Evolutionary conservation across 139 green algal species (phyloP).

Genomic region (Desmodesmus armatus): DNA sequence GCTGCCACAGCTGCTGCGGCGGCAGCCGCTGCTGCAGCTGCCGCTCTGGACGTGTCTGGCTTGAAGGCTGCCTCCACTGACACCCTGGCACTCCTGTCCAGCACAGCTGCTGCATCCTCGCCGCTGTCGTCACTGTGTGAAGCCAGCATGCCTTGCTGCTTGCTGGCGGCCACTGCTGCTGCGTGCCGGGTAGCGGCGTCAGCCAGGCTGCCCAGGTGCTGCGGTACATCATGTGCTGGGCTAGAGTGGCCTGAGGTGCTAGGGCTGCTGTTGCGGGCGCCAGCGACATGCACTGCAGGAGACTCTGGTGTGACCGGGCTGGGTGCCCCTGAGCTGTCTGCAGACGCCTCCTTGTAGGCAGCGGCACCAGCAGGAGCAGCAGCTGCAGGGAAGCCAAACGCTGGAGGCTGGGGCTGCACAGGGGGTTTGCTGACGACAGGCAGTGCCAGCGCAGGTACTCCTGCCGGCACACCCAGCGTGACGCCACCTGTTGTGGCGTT

Average conservation of each 20-base stretch:
- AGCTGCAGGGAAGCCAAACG: too few relatives aligned
- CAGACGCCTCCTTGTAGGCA: background rate
- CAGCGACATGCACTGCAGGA: background rate
- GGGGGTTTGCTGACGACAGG: background rate
- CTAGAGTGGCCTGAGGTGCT: background rate
- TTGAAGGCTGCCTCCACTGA: too few relatives aligned
- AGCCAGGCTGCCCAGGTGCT: background rate
- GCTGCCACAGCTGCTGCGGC: background rate
- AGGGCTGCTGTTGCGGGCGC: background rate
- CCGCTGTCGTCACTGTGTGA: too few relatives aligned
- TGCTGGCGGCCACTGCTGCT: background rate
- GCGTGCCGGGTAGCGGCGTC: background rate
- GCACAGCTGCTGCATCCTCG: background rate
- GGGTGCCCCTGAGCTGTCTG: background rate
- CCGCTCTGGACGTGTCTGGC: background rate
- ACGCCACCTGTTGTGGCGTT: too few relatives aligned
- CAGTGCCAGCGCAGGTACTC: slow-evolving; percentile 19
- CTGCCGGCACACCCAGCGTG: slow-evolving; percentile 4
- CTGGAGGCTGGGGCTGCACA: too few relatives aligned
- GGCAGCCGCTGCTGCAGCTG: background rate
- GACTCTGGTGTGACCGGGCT: background rate
- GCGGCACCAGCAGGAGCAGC: background rate
- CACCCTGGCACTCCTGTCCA: too few relatives aligned
- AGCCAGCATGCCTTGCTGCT: background rate
- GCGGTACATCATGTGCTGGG: background rate